Conservation (phyloP, 805 yeast genomes). For the Pichia cephalocereana region DNA sequence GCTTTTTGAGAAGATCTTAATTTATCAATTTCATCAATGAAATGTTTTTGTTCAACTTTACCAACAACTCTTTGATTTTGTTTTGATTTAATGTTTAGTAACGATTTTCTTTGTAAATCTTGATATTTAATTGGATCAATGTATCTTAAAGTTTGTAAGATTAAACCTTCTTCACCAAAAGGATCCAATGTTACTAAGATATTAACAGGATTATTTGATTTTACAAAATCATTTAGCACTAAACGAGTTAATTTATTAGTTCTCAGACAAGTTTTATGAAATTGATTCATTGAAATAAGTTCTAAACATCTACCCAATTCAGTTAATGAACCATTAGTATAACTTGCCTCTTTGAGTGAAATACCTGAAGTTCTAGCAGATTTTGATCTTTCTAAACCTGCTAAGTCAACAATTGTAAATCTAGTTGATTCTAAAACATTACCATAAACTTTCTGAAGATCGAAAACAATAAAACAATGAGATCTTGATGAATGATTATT, state of each 20-base stretch:
- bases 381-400: slow-evolving; percentile 43
- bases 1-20: slow-evolving; percentile 18
- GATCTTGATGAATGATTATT: slow-evolving; percentile 40
- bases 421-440: slow-evolving; percentile 24
- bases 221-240: slow-evolving; percentile 36
- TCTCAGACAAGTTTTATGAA: slow-evolving; percentile 35
- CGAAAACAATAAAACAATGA: slow-evolving; percentile 39
- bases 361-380: slow-evolving; percentile 35
- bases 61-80: not conserved
- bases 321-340: slow-evolving; percentile 40
- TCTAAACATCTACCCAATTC: slow-evolving; percentile 42
- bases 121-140: slow-evolving; percentile 23
- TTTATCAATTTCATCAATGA: slow-evolving; percentile 20
- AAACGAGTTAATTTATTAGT: slow-evolving; percentile 41
- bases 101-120: slow-evolving; percentile 16
- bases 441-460: slow-evolving; percentile 15
- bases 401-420: slow-evolving; percentile 41
- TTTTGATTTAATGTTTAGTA: not conserved
- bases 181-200: slow-evolving; percentile 33
- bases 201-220: slow-evolving; percentile 22
- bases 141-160: slow-evolving; percentile 24
- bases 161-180: slow-evolving; percentile 27
- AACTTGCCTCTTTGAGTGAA: slow-evolving; percentile 38
- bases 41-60: slow-evolving; percentile 10
- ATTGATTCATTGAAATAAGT: slow-evolving; percentile 29